A percentile compares a stretch with the other conserved stretches of the same genome.
phyloP scores from a whole-genome alignment of 164 flowering plant genomes.

The Nymphaea thermarum region DNA sequence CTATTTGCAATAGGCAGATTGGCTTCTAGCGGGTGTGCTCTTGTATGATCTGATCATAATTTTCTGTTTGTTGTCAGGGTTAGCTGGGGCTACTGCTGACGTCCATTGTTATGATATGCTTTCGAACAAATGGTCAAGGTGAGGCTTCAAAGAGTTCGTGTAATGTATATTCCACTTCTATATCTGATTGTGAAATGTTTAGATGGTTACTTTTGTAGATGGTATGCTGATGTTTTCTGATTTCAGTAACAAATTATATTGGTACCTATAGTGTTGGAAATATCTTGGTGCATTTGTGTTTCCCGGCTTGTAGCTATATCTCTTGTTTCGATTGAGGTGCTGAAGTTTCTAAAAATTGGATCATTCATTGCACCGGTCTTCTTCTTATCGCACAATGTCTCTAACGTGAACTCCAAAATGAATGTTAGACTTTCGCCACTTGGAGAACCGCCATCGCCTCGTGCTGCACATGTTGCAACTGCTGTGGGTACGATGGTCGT shows the following conservation, averaged over 20 bases:
- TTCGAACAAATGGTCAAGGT: conserved; percentile 98
- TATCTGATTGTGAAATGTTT: too few relatives aligned
- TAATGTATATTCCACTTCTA: background rate
- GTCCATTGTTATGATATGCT: conserved; percentile 93
- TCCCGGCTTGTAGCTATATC: background rate
- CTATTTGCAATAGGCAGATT: too few relatives aligned
- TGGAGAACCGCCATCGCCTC: conserved; percentile 99
- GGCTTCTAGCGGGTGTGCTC: too few relatives aligned
- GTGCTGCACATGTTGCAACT: conserved; percentile 99
- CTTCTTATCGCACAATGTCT: background rate
- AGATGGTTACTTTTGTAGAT: background rate
- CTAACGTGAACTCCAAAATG: background rate
- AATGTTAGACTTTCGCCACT: conserved; percentile 66
- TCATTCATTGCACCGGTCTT: background rate
- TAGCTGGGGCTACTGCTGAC: conserved; percentile 98
- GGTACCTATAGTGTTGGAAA: background rate
- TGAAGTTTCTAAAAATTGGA: too few relatives aligned
- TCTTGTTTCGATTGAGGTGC: background rate
- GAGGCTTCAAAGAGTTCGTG: conserved; percentile 5
- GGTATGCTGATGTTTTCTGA: background rate
- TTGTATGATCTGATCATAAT: background rate
- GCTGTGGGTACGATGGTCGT: conserved; percentile 99
- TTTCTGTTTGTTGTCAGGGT: conserved; percentile 38
- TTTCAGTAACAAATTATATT: too few relatives aligned
- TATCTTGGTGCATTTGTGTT: background rate